Evolutionary conservation across 257 asterid genomes (phyloP), one percentile per base, ranked within the genome.

Genomic region (Gardenia jasminoides): DNA sequence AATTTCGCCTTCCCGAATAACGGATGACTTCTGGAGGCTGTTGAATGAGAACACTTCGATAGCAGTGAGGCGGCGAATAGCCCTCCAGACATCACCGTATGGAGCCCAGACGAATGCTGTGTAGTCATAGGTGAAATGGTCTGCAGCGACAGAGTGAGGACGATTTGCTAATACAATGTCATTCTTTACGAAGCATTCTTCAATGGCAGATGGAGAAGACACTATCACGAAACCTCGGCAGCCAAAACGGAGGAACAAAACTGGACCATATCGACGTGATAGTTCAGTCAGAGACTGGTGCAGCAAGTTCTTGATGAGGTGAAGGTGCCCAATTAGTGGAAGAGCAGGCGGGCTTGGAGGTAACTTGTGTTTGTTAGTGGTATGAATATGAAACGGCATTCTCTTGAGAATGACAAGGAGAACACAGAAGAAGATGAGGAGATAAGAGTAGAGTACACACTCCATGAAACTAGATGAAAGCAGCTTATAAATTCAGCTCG

Each of bases 291-390:
- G 80, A 1, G 86, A 66, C 10, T 73, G 73, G 80, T 88, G 85
- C 73, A 89, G 73, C 20, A 87, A 59, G 6, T 58, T 78, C 61
- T 83, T 89, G 65, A 91, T 77, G 22, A 88, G 93, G 78, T 88
- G 89, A 15, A 90, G 85, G 41, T 88, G 97, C 82, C 94, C 97
- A 0, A 88, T 82, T 12, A 90, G 59, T 4, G 96, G 96, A 22
- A 87, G 88, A 44, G 89, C 52, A 9, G 31, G 84, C 4, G 95
- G 92, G 47, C 84, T 44, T 64, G 95, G 93, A 1, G 95, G 89
- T 17, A 76, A 72, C 10, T 76, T 76, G 79, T 26, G 28, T 54
- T 54, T 39, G 1, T 19, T 26, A 16, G 47, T 61, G 67, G 17
- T 48, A 10, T 13, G 10, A 48, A 12, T 48, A 48, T 48, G 54